Evolutionary conservation across 2,329 filamentous ascomycete genomes (phyloP).

Genomic region (Orbilia javanica): DNA sequence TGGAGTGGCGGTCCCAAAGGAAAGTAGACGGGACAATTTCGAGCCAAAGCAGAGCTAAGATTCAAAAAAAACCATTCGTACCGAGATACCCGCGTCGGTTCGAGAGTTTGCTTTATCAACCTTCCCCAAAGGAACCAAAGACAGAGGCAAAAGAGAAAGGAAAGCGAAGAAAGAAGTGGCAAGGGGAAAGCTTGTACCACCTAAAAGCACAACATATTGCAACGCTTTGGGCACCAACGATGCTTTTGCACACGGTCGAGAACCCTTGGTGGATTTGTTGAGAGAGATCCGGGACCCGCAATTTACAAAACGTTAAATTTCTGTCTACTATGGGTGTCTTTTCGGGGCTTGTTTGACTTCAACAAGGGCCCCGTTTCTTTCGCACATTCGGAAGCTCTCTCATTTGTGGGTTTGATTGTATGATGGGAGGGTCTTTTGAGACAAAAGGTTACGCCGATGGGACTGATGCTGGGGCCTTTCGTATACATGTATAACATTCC

Average conservation of each 20-base stretch:
- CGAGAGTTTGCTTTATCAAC: conserved; percentile 50
- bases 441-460: conserved; percentile 28
- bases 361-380: not conserved
- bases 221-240: conserved; percentile 42
- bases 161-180: conserved; percentile 5
- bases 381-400: conserved; percentile 45
- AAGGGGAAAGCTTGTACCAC: conserved; percentile 44
- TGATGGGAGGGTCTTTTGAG: not conserved
- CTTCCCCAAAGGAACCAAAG: conserved; percentile 22
- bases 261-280: conserved; percentile 10
- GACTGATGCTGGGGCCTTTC: conserved; percentile 26
- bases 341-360: not conserved
- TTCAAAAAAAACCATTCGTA: conserved; percentile 27
- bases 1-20: conserved; percentile 14
- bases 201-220: conserved; percentile 49
- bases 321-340: not conserved
- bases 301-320: conserved; percentile 13
- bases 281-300: conserved; percentile 19
- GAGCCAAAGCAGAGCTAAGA: not conserved
- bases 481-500: conserved; percentile 13
- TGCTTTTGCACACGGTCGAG: conserved; percentile 24
- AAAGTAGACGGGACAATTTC: conserved; percentile 13
- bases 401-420: conserved; percentile 13
- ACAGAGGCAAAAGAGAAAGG: conserved; percentile 3
- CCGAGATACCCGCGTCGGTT: conserved; percentile 49